These are phyloP conservation scores for Hypoxylon lenormandii DNA, from an alignment of 495 filamentous ascomycete species.

Conservation along the genomic window DNA sequence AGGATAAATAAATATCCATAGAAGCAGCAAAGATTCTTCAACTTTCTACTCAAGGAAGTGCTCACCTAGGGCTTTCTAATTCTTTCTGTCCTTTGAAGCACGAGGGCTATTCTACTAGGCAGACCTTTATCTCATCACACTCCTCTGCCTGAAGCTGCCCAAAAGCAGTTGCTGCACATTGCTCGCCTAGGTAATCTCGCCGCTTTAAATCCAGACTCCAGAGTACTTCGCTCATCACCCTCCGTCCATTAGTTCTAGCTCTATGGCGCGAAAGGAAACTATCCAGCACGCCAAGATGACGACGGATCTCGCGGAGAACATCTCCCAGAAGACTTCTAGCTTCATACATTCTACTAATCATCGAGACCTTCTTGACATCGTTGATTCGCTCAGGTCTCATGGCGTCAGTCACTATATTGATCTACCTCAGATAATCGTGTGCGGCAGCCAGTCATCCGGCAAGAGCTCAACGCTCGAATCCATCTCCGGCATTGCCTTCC, in stretches of 20 bases:
- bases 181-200: too few relatives aligned
- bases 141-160: too few relatives aligned
- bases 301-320: conserved; percentile 33
- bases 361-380: conserved; percentile 62
- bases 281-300: conserved; percentile 24
- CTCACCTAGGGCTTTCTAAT: too few relatives aligned
- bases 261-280: conserved; percentile 25
- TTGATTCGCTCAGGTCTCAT: conserved; percentile 67
- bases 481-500: conserved; percentile 72
- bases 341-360: conserved; percentile 41
- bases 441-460: conserved; percentile 71
- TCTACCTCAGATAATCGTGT: conserved; percentile 74
- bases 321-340: conserved; percentile 34
- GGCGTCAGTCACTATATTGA: conserved; percentile 70
- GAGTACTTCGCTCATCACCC: too few relatives aligned
- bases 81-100: too few relatives aligned
- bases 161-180: too few relatives aligned
- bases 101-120: too few relatives aligned
- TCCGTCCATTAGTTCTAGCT: not conserved
- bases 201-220: not conserved
- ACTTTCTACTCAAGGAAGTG: too few relatives aligned
- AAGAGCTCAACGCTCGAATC: conserved; percentile 77
- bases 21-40: too few relatives aligned
- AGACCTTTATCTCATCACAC: too few relatives aligned
- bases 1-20: too few relatives aligned